Conservation (phyloP, 106 monocot species). For the Allium cepa region DNA sequence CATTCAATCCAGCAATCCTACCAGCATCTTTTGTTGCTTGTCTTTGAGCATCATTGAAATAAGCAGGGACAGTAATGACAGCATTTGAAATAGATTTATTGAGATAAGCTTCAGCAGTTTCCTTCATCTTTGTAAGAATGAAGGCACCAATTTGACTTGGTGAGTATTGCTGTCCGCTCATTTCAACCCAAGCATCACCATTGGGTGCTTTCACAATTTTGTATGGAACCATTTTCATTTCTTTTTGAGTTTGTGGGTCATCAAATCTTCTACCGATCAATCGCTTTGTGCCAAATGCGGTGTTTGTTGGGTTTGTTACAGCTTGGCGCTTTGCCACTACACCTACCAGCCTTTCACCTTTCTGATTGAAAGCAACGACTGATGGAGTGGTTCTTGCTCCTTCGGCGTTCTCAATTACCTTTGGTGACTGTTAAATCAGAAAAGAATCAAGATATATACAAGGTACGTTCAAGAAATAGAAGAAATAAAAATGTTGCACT, state of each 20-base stretch:
- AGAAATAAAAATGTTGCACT: no score
- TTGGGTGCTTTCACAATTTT: slow-evolving; percentile 70
- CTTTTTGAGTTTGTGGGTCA: slow-evolving; percentile 55
- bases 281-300: slow-evolving; percentile 56
- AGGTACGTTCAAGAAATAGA: no score
- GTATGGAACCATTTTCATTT: slow-evolving; percentile 66
- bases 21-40: slow-evolving; percentile 52
- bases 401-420: slow-evolving; percentile 70
- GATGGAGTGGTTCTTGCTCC: slow-evolving; percentile 69
- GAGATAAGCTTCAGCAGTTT: slow-evolving; percentile 64
- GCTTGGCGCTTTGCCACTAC: slow-evolving; percentile 63
- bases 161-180: slow-evolving; percentile 78
- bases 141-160: slow-evolving; percentile 70
- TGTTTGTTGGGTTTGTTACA: slow-evolving; percentile 63
- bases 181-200: slow-evolving; percentile 88
- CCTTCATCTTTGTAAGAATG: slow-evolving; percentile 45
- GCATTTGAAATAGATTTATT: slow-evolving; percentile 73
- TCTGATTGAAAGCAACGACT: slow-evolving; percentile 52
- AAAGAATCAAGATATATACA: no score
- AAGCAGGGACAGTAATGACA: slow-evolving; percentile 62
- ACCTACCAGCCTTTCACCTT: slow-evolving; percentile 49
- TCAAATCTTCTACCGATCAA: slow-evolving; percentile 60
- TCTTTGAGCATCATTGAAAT: slow-evolving; percentile 65
- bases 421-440: slow-evolving; percentile 24
- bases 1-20: slow-evolving; percentile 50